Percentiles rank a stretch among this genome's conserved stretches.
phyloP scores from a whole-genome alignment of 164 flowering plant genomes.

The Pachysandra terminalis region DNA sequence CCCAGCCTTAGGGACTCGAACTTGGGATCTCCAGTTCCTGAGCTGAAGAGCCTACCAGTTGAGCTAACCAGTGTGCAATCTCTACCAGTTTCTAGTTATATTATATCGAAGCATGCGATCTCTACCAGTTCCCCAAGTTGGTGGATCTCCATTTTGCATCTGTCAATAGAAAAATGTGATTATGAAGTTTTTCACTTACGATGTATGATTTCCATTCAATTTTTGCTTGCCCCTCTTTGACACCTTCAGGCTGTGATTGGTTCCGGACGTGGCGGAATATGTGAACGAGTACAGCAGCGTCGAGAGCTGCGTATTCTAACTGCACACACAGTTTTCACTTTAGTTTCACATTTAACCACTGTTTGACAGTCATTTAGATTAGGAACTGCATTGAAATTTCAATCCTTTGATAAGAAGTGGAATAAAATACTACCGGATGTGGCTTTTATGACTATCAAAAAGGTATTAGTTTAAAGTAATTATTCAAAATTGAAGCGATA shows the following conservation, averaged over 20 bases:
- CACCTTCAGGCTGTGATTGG: constrained; percentile 39
- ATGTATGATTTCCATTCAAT: constrained; percentile 79
- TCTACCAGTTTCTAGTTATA: too few species aligned
- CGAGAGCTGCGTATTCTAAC: constrained; percentile 99
- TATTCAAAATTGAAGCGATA: neutral
- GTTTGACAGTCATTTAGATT: neutral
- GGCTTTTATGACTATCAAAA: too few species aligned
- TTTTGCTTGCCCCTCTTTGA: constrained; percentile 31
- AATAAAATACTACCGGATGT: too few species aligned
- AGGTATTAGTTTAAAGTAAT: too few species aligned
- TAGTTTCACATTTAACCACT: neutral
- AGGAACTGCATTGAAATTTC: neutral
- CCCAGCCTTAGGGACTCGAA: too few species aligned
- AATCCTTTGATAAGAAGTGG: too few species aligned
- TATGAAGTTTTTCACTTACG: constrained; percentile 40
- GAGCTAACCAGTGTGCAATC: too few species aligned
- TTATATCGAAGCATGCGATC: too few species aligned
- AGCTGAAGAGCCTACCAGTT: too few species aligned
- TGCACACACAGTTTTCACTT: constrained; percentile 37
- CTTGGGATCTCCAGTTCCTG: too few species aligned
- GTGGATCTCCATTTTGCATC: neutral
- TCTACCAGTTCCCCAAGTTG: neutral
- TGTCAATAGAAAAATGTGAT: too few species aligned
- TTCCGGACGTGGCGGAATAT: constrained; percentile 62
- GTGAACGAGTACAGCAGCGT: constrained; percentile 88